phyloP scores from a whole-genome alignment of 352 stramenopile species.

The Phytophthora litchii region DNA sequence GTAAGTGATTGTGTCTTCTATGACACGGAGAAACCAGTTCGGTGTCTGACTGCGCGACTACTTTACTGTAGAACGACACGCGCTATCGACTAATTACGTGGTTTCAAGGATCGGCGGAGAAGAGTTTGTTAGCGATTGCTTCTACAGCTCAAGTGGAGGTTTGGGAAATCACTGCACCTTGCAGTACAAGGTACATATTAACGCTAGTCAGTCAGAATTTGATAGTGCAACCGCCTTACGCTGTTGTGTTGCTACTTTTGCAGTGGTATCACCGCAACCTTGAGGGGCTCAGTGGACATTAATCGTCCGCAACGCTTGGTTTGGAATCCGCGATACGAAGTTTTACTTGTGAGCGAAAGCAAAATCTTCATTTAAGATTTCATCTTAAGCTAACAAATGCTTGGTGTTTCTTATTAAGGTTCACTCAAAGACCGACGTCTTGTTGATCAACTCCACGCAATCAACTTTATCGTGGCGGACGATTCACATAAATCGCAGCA shows the following conservation, averaged over 20 bases:
- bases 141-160: constrained; percentile 33
- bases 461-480: constrained; percentile 13
- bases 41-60: background rate
- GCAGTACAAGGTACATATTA: constrained; percentile 15
- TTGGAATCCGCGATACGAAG: constrained; percentile 42
- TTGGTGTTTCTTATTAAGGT: constrained; percentile 22
- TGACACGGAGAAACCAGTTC: background rate
- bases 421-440: constrained; percentile 38
- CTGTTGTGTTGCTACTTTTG: constrained; percentile 1
- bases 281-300: constrained; percentile 19
- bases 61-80: constrained; percentile 3
- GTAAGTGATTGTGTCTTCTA: constrained; percentile 17
- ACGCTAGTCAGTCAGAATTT: background rate
- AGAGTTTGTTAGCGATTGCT: constrained; percentile 39
- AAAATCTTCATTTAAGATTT: background rate
- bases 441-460: constrained; percentile 30
- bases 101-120: constrained; percentile 28
- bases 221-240: background rate
- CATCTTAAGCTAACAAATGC: constrained; percentile 2
- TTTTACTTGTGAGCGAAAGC: constrained; percentile 36
- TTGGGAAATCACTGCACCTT: constrained; percentile 34
- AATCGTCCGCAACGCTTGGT: constrained; percentile 31
- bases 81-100: constrained; percentile 34
- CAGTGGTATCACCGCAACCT: constrained; percentile 18
- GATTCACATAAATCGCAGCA: constrained; percentile 18